Base-by-base conservation (phyloP, 2,329 filamentous ascomycete species). In the Fusarium newnesense region DNA sequence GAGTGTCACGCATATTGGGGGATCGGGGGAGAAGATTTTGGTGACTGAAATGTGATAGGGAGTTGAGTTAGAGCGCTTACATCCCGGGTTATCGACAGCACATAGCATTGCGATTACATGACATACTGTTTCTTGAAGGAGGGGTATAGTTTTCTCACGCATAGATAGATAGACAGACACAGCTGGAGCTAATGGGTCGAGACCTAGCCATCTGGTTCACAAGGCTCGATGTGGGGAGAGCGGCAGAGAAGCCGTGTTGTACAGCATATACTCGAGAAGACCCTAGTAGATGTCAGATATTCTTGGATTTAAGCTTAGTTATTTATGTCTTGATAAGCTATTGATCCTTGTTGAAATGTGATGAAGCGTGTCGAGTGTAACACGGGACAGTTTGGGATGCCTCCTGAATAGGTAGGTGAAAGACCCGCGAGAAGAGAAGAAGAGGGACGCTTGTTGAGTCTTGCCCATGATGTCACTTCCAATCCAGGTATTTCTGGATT, bases 291-390 rank as follows among this genome's bases (percentile, higher is more conserved):
- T 39, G 39, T 30, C 30, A 63, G n/a, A 30, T 36, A 40, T 30
- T 24, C 7, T 54, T 36, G n/a, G 4, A 30, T 21, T 53, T 65
- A 65, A 65, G 46, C 58, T 42, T 63, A 40, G 11, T 24, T 63
- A 26, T 28, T 28, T 54, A 26, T 32, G 12, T 46, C 30, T 37
- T 16, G 11, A 19, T 18, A 30, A 26, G 11, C 7, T 36, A 24
- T 28, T 40, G 42, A 60, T 40, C 42, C 54, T 9, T 49, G 60
- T 3, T 60, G 28, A 40, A 36, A 11, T 36, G 11, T 32, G n/a
- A 36, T n/a, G 21, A 18, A 42, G 42, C 7, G 15, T 60, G 13
- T 15, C 28, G 36, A 36, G 36, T 47, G 42, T 63, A 47, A 42
- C 54, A 36, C 15, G 18, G 30, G 32, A 21, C 19, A 16, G 26